Evolutionary conservation across 805 yeast genomes (phyloP), one percentile per base, ranked within the genome.

Genomic region (Starmerella apis): DNA sequence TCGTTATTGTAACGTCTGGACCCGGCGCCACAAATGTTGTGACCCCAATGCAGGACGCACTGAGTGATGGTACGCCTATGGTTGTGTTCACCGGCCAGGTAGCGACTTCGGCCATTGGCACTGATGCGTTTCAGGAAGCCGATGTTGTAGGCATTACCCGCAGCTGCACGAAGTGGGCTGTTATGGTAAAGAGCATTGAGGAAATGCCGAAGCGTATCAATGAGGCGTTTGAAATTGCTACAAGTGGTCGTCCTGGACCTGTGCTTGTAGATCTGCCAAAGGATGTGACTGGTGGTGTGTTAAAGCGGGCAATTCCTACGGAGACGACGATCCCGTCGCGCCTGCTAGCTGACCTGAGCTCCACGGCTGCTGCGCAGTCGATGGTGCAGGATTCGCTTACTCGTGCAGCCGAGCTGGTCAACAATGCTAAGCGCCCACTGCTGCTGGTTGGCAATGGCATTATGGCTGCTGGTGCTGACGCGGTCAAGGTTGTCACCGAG

Each of bases 121-220:
- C 97, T 13, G 98, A 92, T 67, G 94, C 97, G 24, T 92, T 92
- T 81, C 98, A 92, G 74, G 98, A 92, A 72, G 98, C 98, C 46
- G 98, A 92, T 65, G 94, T 90, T 48, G 79, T 92, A 43, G 98
- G 97, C 61, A 92, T 92, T 63, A 86, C 97, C 4, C 79, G 98
- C 65, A 81, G 95, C 7, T 92, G 98, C 74, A 87, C 98, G 54
- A 92, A 92, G 69, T 92, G 98, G 98, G 92, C 94, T 65, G 96
- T 88, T 35, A 92, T 92, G 98, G 96, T 92, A 52, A 92, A 86
- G 69, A 77, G 77, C 64, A 90, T 92, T 47, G 90, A 88, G 48
- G 98, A 92, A 70, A 74, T 92, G 59, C 98, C 98, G 54, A 78
- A 86, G 62, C 78, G 97, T 64, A 90, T 92, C 65, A 90, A 92